Conservation (phyloP, 495 filamentous ascomycete genomes). For the Astrothelium macrocarpum region DNA sequence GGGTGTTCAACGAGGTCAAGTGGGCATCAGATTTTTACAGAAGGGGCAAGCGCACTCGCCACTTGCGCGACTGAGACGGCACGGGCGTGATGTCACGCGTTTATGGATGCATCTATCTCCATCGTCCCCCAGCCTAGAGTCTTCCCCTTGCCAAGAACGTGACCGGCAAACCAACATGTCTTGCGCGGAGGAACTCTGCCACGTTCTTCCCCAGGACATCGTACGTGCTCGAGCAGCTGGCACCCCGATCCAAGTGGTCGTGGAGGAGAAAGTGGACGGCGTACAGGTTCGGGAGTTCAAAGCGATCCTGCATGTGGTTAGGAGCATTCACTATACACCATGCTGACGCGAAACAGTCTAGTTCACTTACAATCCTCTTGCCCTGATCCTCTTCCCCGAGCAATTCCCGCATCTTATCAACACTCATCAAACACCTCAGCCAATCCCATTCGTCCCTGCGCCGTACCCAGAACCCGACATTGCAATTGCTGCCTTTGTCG, state of each 20-base stretch:
- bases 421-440: slow-evolving; percentile 18
- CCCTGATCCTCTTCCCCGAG: slow-evolving; percentile 21
- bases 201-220: slow-evolving; percentile 51
- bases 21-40: background rate
- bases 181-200: slow-evolving; percentile 43
- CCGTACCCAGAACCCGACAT: slow-evolving; percentile 27
- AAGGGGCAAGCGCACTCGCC: background rate
- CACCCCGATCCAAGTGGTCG: slow-evolving; percentile 45
- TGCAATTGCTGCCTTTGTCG: slow-evolving; percentile 26
- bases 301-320: slow-evolving; percentile 25
- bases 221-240: slow-evolving; percentile 39
- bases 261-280: slow-evolving; percentile 49
- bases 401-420: slow-evolving; percentile 19
- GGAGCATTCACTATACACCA: background rate
- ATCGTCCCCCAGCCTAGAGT: slow-evolving; percentile 17
- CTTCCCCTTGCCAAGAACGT: slow-evolving; percentile 28
- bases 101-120: too few relatives aligned
- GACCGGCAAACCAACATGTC: slow-evolving; percentile 41
- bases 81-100: background rate
- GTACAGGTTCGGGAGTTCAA: slow-evolving; percentile 37
- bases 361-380: slow-evolving; percentile 23
- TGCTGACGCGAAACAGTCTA: background rate
- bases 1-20: too few relatives aligned
- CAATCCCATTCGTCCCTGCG: slow-evolving; percentile 23
- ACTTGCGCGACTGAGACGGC: too few relatives aligned